These are phyloP conservation scores for Magnusiomyces clavatus DNA, from an alignment of 1,139 yeast genomes.

Conservation along the genomic window DNA sequence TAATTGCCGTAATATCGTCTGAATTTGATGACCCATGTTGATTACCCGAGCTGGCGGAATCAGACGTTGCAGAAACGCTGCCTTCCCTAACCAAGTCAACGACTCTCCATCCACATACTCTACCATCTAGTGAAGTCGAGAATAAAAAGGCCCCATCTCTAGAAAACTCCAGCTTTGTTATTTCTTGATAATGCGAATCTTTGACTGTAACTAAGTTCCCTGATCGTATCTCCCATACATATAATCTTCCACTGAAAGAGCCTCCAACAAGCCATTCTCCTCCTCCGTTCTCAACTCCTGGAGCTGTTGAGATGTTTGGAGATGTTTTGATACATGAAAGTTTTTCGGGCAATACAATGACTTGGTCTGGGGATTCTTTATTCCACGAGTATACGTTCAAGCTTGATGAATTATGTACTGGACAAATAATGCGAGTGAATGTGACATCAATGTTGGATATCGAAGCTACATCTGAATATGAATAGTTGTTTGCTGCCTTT, in stretches of 20 bases:
- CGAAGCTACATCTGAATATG: constrained; percentile 6
- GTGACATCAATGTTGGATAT: constrained; percentile 9
- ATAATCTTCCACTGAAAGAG: constrained; percentile 61
- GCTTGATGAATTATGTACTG: constrained; percentile 62
- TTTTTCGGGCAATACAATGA: constrained; percentile 79
- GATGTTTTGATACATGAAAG: constrained; percentile 50
- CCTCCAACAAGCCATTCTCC: constrained; percentile 62
- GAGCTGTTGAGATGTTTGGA: constrained; percentile 26
- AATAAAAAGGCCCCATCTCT: constrained; percentile 61
- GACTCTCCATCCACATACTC: constrained; percentile 70
- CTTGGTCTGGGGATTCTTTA: constrained; percentile 76
- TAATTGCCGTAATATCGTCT: constrained; percentile 24
- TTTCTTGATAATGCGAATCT: constrained; percentile 79
- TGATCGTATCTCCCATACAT: constrained; percentile 79
- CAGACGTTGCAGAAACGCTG: not conserved
- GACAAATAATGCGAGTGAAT: constrained; percentile 44
- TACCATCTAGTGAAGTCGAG: constrained; percentile 75
- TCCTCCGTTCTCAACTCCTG: too few species aligned
- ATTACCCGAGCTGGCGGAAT: constrained; percentile 16
- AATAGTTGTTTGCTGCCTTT: too few species aligned
- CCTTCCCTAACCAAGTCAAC: constrained; percentile 45
- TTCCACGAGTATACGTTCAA: constrained; percentile 68
- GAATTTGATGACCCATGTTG: constrained; percentile 24
- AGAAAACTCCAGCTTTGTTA: constrained; percentile 52
- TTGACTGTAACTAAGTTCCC: constrained; percentile 66